Percentiles rank a stretch among this genome's conserved stretches.
phyloP scores from a whole-genome alignment of 768 basidiomycete genomes.

The Leccinum variicolor region DNA sequence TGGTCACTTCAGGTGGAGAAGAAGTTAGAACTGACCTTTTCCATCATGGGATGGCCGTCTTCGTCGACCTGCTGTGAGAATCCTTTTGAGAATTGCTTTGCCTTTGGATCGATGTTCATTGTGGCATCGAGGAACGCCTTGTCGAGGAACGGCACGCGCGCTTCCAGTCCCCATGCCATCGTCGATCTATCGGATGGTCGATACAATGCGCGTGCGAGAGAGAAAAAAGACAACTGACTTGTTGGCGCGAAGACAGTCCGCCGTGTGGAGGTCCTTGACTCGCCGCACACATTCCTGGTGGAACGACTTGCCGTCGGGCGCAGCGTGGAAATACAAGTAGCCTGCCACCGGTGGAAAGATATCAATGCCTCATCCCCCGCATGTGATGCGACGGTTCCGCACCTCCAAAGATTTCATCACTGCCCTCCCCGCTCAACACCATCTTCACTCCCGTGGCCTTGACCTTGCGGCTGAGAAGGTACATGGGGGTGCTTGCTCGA shows the following conservation, averaged over 20 bases:
- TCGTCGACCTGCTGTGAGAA: conserved; percentile 65
- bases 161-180: conserved; percentile 99
- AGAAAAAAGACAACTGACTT: conserved; percentile 53
- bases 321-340: conserved; percentile 99
- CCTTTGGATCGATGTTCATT: conserved; percentile 84
- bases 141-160: conserved; percentile 98
- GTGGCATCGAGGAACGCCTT: conserved; percentile 92
- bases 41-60: conserved; percentile 91
- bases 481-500: conserved; percentile 98
- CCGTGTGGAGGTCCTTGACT: conserved; percentile 95
- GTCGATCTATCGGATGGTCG: conserved; percentile 63
- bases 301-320: conserved; percentile 83
- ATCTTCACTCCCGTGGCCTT: conserved; percentile 99
- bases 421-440: conserved; percentile 97
- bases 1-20: conserved; percentile 2
- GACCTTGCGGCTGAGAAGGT: conserved; percentile 95
- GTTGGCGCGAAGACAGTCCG: conserved; percentile 97
- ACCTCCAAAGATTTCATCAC: conserved; percentile 98
- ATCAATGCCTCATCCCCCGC: conserved; percentile 5
- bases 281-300: conserved; percentile 94
- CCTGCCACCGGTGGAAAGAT: conserved; percentile 43
- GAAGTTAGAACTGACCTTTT: conserved; percentile 61
- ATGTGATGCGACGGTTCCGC: conserved; percentile 12
- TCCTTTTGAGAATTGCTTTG: conserved; percentile 91
- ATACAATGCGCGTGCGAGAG: neutral